Evolutionary conservation across 1,139 yeast genomes (phyloP).

Genomic region (Yamadazyma oceani): DNA sequence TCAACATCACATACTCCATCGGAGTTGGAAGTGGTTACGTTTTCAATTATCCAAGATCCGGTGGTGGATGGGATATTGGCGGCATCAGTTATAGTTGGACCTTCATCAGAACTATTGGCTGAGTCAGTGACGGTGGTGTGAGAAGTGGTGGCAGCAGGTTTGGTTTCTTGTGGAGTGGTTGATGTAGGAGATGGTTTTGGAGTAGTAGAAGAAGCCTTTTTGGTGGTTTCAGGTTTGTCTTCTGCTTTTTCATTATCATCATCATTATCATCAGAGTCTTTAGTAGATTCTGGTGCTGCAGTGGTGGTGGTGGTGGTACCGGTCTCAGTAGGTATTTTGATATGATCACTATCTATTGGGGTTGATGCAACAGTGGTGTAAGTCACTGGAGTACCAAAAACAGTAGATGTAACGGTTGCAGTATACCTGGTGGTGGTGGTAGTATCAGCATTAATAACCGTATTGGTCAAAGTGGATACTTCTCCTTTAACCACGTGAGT

Average conservation of each 20-base stretch:
- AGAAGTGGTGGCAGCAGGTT: conserved; percentile 10
- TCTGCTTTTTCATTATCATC: conserved; percentile 1
- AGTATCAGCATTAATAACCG: conserved; percentile 31
- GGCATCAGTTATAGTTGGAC: conserved; percentile 34
- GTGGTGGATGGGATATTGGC: conserved; percentile 35
- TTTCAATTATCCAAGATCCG: conserved; percentile 40
- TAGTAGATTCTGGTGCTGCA: conserved; percentile 3
- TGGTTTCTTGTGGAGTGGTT: conserved; percentile 8
- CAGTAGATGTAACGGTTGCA: conserved; percentile 46
- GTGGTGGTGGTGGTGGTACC: conserved; percentile 6
- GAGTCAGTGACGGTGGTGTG: conserved; percentile 11
- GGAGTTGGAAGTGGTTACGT: conserved; percentile 33
- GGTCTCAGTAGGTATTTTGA: conserved; percentile 14
- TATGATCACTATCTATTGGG: conserved; percentile 24
- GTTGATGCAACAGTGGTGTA: conserved; percentile 41
- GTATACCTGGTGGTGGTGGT: conserved; percentile 45
- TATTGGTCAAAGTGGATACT: conserved; percentile 31
- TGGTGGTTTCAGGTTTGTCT: conserved; percentile 4
- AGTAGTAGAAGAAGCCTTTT: conserved; percentile 8
- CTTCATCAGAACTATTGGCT: conserved; percentile 11
- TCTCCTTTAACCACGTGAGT: conserved; percentile 33
- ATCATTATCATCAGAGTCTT: conserved; percentile 1
- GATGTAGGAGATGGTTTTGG: conserved; percentile 11
- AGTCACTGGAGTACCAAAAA: conserved; percentile 40
- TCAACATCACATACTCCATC: conserved; percentile 41